Evolutionary conservation across 2,329 filamentous ascomycete species (phyloP).

Genomic region (Diaporthe sp.): DNA sequence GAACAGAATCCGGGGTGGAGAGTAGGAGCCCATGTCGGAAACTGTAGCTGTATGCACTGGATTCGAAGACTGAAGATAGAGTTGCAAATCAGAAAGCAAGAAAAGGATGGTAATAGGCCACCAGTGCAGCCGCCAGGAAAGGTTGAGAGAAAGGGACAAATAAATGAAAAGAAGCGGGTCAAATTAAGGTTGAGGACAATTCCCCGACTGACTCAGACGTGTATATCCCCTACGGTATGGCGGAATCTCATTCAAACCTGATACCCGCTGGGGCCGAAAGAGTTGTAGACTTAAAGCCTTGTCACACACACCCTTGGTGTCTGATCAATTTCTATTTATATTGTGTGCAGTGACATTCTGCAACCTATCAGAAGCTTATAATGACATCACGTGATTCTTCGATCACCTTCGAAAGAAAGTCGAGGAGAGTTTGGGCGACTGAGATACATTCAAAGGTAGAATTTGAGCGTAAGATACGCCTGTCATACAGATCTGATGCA

Average conservation of each 20-base stretch:
- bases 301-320: not conserved
- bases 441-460: not conserved
- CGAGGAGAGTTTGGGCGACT: not conserved
- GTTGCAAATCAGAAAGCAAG: not conserved
- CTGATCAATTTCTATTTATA: conserved; percentile 18
- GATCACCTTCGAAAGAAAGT: not conserved
- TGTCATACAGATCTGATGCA: too few relatives aligned
- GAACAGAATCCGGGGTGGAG: not conserved
- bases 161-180: conserved; percentile 19
- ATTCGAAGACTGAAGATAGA: not conserved
- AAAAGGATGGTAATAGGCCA: not conserved
- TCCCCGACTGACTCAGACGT: not conserved
- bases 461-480: not conserved
- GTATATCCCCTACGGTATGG: conserved; percentile 6
- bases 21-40: not conserved
- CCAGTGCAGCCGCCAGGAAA: too few relatives aligned
- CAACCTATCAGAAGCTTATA: not conserved
- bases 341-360: not conserved
- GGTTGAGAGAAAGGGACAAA: not conserved
- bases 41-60: not conserved
- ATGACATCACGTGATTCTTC: not conserved
- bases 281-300: not conserved
- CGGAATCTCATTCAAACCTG: not conserved
- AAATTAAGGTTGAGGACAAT: conserved; percentile 8
- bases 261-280: not conserved